Base-by-base conservation (phyloP, 2,329 filamentous ascomycete genomes). In the Trichophyton schoenleinii region DNA sequence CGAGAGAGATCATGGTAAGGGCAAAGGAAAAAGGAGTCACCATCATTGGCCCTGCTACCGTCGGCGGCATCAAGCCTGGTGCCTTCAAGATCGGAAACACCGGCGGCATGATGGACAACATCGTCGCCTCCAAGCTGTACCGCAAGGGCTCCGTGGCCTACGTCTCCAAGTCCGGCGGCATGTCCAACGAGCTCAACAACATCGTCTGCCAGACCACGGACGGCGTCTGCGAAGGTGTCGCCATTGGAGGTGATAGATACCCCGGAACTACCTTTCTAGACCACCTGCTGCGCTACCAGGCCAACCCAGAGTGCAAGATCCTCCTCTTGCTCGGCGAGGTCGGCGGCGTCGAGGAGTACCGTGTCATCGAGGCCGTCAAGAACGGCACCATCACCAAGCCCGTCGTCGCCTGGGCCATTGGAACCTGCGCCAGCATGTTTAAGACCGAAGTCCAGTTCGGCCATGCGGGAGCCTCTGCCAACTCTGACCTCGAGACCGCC, bases 61-160 rank as follows among this genome's bases (percentile, higher is more conserved):
- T 99, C 66, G 94, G 94, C 85, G 94, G 94, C 72, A 97, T 99
- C 81, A 99, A 97, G 86, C 94, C 94, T 65, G 94, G 94, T 77
- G 89, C 89, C 76, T 99, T 92, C 88, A 99, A 97, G 86, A 99
- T 99, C 68, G 94, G 94, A 77, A 99, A 99, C 85, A 99, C 94
- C 71, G 94, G 94, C 84, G 94, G 94, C 79, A 99, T 99, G 94
- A 99, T 99, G 94, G 94, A 99, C 85, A 99, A 99, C 85, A 99
- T 99, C 72, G 94, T 99, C 67, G 91, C 94, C 70, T 97, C 94
- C 76, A 99, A 99, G 87, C 89, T 99, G 64, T 99, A 99, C 87
- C 92, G 94, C 79, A 94, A 94, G 81, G 94, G 94, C 71, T 97
- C 94, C 70, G 91, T 99, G 68, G 94, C 90, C 71, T 99, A 99